phyloP scores from a whole-genome alignment of 169 alveolate species.

The Plasmodium fragile region DNA sequence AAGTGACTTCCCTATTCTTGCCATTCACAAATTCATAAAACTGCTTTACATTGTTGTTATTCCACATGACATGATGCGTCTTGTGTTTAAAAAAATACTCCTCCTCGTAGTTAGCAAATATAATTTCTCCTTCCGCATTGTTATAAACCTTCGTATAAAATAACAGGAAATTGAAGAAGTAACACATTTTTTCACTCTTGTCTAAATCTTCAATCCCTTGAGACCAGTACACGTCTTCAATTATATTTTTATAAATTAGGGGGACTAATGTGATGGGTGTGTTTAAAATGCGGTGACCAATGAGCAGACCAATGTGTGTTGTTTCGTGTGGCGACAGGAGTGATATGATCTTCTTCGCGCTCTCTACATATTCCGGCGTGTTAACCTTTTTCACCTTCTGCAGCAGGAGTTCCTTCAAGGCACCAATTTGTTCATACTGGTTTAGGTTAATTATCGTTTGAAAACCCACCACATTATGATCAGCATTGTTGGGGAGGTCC shows the following conservation, averaged over 20 bases:
- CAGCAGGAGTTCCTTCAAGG: constrained; percentile 31
- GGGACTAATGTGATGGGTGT: constrained; percentile 55
- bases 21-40: constrained; percentile 32
- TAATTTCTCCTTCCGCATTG: constrained; percentile 18
- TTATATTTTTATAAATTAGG: constrained; percentile 33
- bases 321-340: neutral
- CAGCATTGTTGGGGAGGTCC: neutral
- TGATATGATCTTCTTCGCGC: neutral
- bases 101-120: constrained; percentile 62
- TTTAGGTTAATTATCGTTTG: constrained; percentile 62
- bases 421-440: constrained; percentile 43
- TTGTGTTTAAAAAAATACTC: constrained; percentile 47
- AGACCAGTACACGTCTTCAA: constrained; percentile 62
- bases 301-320: constrained; percentile 20
- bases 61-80: constrained; percentile 31
- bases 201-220: constrained; percentile 48
- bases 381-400: constrained; percentile 25
- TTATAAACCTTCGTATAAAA: constrained; percentile 64
- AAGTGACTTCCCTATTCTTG: constrained; percentile 17
- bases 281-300: constrained; percentile 38
- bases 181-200: constrained; percentile 33
- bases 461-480: constrained; percentile 21
- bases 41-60: constrained; percentile 46
- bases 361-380: neutral
- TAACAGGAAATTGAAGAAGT: constrained; percentile 36